A percentile compares a stretch with the other conserved stretches of the same genome.
These are phyloP conservation scores for Mitragyna speciosa DNA, from an alignment of 257 asterid genomes.

Conservation along the genomic window DNA sequence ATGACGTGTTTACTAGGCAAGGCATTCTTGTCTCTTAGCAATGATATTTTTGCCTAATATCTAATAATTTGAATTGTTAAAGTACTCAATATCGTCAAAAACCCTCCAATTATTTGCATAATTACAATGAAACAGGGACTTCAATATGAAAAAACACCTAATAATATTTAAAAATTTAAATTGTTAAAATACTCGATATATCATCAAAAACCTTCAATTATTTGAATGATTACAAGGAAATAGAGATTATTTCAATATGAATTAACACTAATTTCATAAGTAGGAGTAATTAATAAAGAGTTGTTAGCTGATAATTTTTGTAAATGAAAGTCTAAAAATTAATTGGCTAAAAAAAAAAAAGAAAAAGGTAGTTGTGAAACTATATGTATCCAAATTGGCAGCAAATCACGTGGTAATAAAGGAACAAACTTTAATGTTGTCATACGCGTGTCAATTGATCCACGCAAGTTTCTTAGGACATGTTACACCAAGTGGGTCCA, in stretches of 20 bases:
- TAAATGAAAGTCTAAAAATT: no score
- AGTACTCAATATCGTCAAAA: not conserved
- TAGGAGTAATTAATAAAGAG: not conserved
- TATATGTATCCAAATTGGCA: not conserved
- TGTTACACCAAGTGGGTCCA: not conserved
- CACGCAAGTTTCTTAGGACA: not conserved
- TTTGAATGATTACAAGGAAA: no score
- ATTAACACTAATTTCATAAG: no score
- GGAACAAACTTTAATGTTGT: not conserved
- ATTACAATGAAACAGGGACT: no score
- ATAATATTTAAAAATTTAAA: no score
- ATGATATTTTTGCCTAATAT: no score
- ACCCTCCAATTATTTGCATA: not conserved
- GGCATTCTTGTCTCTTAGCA: not conserved
- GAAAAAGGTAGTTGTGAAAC: no score
- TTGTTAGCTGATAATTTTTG: not conserved
- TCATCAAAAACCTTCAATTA: no score
- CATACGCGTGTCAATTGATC: not conserved
- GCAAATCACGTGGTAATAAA: constrained; percentile 8
- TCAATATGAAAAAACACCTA: no score
- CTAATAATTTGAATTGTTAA: no score
- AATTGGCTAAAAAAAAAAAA: no score
- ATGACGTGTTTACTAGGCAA: constrained; percentile 1
- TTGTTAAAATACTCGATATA: not conserved
- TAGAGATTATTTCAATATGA: no score